These are phyloP conservation scores for Trichoderma lentiforme DNA, from an alignment of 2,329 filamentous ascomycete genomes.

Conservation along the genomic window DNA sequence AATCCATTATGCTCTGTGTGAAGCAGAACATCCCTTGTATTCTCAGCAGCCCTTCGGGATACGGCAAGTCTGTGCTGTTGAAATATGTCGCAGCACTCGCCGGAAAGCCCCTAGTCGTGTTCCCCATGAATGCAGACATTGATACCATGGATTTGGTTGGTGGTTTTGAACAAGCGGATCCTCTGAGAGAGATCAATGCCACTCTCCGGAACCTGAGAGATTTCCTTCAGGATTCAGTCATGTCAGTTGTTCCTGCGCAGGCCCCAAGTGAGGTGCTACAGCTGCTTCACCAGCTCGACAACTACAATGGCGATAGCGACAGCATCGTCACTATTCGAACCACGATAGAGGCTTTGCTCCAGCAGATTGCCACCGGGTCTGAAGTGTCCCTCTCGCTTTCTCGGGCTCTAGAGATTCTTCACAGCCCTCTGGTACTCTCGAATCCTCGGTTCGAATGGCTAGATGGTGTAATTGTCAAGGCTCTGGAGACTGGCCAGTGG, in stretches of 20 bases:
- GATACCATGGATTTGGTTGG: slow-evolving; percentile 97
- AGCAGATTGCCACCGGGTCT: slow-evolving; percentile 42
- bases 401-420: slow-evolving; percentile 49
- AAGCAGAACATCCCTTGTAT: slow-evolving; percentile 87
- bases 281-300: slow-evolving; percentile 50
- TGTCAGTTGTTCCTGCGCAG: slow-evolving; percentile 45
- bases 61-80: slow-evolving; percentile 80
- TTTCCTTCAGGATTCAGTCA: slow-evolving; percentile 50
- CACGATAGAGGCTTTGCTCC: slow-evolving; percentile 39
- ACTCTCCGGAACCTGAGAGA: slow-evolving; percentile 46
- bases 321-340: slow-evolving; percentile 38
- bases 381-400: slow-evolving; percentile 47
- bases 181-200: slow-evolving; percentile 66
- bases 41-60: slow-evolving; percentile 78
- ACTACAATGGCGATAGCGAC: slow-evolving; percentile 36
- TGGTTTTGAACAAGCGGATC: slow-evolving; percentile 92
- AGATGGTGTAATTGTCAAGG: slow-evolving; percentile 86
- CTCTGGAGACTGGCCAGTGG: slow-evolving; percentile 83
- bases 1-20: slow-evolving; percentile 83
- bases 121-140: slow-evolving; percentile 90
- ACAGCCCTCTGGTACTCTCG: slow-evolving; percentile 55
- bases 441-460: slow-evolving; percentile 93
- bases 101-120: slow-evolving; percentile 73
- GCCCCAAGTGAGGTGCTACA: slow-evolving; percentile 47
- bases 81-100: slow-evolving; percentile 74